Conservation (phyloP, 2,329 filamentous ascomycete species). For the Akanthomyces lecanii region DNA sequence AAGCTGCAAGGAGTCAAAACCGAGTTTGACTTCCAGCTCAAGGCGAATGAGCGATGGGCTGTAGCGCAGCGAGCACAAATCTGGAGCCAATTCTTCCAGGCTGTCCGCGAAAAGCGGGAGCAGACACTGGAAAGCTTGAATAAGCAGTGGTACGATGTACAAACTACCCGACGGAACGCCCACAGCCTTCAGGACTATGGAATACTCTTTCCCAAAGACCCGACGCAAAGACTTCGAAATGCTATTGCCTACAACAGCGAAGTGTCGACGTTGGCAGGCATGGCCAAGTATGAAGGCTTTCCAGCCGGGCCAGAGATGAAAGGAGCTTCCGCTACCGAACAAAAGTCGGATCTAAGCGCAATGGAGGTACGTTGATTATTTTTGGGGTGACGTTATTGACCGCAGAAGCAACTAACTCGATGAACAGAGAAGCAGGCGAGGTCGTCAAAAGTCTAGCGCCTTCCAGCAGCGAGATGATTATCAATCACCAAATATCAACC, state of each 20-base stretch:
- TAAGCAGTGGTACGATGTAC: conserved; percentile 87
- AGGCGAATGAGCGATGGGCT: conserved; percentile 68
- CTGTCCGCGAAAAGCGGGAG: conserved; percentile 77
- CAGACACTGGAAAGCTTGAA: conserved; percentile 74
- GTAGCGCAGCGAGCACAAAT: conserved; percentile 81
- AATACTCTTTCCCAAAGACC: conserved; percentile 72
- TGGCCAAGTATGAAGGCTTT: conserved; percentile 94
- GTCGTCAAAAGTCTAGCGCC: conserved; percentile 34
- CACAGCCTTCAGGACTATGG: conserved; percentile 78
- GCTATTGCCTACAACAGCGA: conserved; percentile 93
- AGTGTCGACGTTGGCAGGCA: conserved; percentile 82
- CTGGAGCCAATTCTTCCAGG: conserved; percentile 87
- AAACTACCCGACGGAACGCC: conserved; percentile 79
- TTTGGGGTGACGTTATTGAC: neutral
- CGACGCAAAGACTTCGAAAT: conserved; percentile 73
- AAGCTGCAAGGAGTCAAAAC: conserved; percentile 73
- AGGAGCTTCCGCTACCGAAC: conserved; percentile 65
- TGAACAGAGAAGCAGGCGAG: conserved; percentile 31
- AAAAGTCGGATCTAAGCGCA: conserved; percentile 82
- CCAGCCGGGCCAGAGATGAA: conserved; percentile 85
- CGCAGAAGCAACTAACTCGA: neutral
- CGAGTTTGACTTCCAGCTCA: conserved; percentile 68
- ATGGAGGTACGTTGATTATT: conserved; percentile 63
- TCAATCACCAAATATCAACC: conserved; percentile 43
- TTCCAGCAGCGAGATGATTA: conserved; percentile 44